A percentile compares a stretch with the other conserved stretches of the same genome.
phyloP scores from a whole-genome alignment of 2,329 filamentous ascomycete species.

The Diaporthe aspalathi region DNA sequence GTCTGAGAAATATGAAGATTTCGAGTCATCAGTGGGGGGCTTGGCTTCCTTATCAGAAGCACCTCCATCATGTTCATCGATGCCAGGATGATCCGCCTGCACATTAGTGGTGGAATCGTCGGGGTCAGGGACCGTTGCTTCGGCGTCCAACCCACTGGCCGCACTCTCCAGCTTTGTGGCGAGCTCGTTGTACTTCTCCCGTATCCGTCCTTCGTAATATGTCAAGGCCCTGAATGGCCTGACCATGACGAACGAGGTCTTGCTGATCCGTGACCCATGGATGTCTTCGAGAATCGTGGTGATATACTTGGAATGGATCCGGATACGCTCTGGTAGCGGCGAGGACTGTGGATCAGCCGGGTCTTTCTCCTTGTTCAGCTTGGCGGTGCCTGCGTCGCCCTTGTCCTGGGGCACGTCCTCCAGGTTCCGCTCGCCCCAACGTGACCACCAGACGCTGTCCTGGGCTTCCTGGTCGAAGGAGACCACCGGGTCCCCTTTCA shows the following conservation, averaged over 20 bases:
- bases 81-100: no score
- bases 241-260: conserved; percentile 32
- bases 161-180: background rate
- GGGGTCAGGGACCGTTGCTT: background rate
- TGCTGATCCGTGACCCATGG: background rate
- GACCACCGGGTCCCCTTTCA: background rate
- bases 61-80: background rate
- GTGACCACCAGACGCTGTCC: background rate
- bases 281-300: background rate
- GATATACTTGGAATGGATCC: conserved; percentile 32
- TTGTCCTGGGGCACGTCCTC: background rate
- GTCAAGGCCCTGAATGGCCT: conserved; percentile 35
- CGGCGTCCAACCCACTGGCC: background rate
- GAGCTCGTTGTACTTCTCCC: conserved; percentile 12
- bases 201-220: conserved; percentile 35
- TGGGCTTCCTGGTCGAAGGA: background rate
- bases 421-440: background rate
- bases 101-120: background rate
- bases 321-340: conserved; percentile 35
- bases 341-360: background rate
- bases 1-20: background rate
- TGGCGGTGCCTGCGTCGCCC: background rate
- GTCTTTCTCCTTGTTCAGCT: background rate
- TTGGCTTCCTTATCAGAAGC: no score
- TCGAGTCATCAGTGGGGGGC: background rate